phyloP scores from a whole-genome alignment of 805 yeast species.

The Candida coleopterorum region DNA sequence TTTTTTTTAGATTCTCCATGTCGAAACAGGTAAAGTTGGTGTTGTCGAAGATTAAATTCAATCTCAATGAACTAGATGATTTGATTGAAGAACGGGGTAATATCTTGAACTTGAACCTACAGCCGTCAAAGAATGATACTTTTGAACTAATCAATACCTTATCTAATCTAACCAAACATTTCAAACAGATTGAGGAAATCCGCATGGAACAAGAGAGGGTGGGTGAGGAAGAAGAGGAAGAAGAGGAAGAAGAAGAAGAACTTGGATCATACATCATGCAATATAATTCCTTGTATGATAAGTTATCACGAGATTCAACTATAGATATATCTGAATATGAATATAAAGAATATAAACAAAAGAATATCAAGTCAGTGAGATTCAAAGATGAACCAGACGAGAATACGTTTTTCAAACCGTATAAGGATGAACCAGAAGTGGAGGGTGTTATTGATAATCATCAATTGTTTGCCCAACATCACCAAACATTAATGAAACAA shows the following conservation, averaged over 20 bases:
- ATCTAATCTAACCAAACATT: slow-evolving; percentile 20
- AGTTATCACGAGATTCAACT: slow-evolving; percentile 21
- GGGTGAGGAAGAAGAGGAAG: slow-evolving; percentile 3
- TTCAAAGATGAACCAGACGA: slow-evolving; percentile 29
- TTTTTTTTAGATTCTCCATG: neutral
- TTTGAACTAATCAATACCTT: slow-evolving; percentile 29
- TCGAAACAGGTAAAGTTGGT: slow-evolving; percentile 8
- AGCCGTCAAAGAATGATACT: slow-evolving; percentile 37
- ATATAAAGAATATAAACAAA: slow-evolving; percentile 11
- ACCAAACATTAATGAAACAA: slow-evolving; percentile 35
- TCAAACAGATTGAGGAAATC: slow-evolving; percentile 25
- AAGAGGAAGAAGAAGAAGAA: slow-evolving; percentile 3
- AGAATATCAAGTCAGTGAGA: slow-evolving; percentile 23
- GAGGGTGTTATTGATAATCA: slow-evolving; percentile 21
- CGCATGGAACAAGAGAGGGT: too few relatives aligned
- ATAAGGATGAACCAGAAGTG: slow-evolving; percentile 23
- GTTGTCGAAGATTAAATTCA: slow-evolving; percentile 8
- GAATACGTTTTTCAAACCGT: slow-evolving; percentile 26
- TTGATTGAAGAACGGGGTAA: slow-evolving; percentile 31
- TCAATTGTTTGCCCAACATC: slow-evolving; percentile 39
- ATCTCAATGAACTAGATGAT: slow-evolving; percentile 17
- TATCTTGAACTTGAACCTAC: slow-evolving; percentile 22
- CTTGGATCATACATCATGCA: slow-evolving; percentile 10
- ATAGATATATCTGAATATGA: slow-evolving; percentile 29
- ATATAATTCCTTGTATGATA: slow-evolving; percentile 16